Evolutionary conservation across 441 rosid species (phyloP), one percentile per base, ranked within the genome.

Genomic region (Populus hybrid): DNA sequence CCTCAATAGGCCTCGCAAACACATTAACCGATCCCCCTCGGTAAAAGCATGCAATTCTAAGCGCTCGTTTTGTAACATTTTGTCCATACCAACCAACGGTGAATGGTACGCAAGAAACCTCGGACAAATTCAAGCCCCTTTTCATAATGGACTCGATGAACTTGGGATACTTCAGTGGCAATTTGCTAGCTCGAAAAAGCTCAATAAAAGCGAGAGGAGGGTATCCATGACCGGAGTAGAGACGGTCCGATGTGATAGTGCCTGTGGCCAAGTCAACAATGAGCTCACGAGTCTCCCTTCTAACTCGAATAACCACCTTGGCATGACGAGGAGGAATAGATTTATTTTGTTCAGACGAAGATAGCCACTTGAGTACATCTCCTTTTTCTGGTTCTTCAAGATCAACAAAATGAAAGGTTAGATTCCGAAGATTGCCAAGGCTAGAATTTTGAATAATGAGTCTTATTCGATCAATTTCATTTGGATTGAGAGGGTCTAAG

Each of bases 71-170:
- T 10, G 90, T 86, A 10, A 64, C 82, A n/a, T 28, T 50, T 80
- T 92, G 92, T 11, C 95, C 97, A 21, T 84, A 91, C 95, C 97
- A 94, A 35, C 98, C 98, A 0, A 89, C 85, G 0, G 93, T 88
- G 77, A 91, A 84, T 23, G 93, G 90, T 26, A 87, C 68, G 81
- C 97, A 94, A 70, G 93, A 90, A 75, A 94, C 91, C 82, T 91
- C 90, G 0, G 93, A 90, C 66, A 90, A 46, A 72, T 92, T 91
- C 65, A 90, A 67, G 4, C 87, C 87, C 71, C 97, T 80, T 20
- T 66, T 76, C 24, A 8, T 23, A 28, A 89, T 84, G 16, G 94
- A 92, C 14, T 85, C 77, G 74, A 66, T 67, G 87, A 94, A 92
- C 2, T 85, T 80, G 0, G 88, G 83, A 74, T 89, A 86, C 59